Conservation (phyloP, 495 filamentous ascomycete genomes). For the Astrothelium macrocarpum region DNA sequence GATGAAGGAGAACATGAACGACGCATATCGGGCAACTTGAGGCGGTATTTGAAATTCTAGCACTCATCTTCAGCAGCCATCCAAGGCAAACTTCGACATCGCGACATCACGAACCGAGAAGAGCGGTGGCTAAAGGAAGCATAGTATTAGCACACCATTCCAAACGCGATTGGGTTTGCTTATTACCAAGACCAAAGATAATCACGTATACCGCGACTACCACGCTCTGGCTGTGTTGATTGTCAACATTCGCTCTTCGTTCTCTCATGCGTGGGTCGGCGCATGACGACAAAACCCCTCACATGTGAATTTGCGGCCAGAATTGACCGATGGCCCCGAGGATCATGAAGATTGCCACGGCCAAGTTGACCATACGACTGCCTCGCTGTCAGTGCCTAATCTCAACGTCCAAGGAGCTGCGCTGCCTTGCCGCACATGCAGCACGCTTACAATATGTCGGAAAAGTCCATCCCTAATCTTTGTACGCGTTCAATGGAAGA, state of each 20-base stretch:
- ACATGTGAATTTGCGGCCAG: slow-evolving; percentile 49
- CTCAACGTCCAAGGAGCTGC: neutral
- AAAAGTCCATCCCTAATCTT: slow-evolving; percentile 31
- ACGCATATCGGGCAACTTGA: slow-evolving; percentile 84
- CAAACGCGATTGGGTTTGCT: neutral
- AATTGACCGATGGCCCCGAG: slow-evolving; percentile 86
- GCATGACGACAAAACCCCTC: slow-evolving; percentile 26
- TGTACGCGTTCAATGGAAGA: neutral
- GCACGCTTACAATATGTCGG: slow-evolving; percentile 34
- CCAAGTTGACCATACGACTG: slow-evolving; percentile 91
- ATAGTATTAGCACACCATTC: slow-evolving; percentile 3
- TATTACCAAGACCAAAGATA: slow-evolving; percentile 77
- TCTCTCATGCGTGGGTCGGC: neutral
- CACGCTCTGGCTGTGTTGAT: slow-evolving; percentile 45
- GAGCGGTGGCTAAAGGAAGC: slow-evolving; percentile 42
- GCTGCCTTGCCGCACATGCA: neutral
- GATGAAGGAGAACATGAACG: slow-evolving; percentile 95
- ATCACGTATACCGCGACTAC: slow-evolving; percentile 81
- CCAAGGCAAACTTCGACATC: neutral
- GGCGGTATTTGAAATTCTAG: slow-evolving; percentile 89
- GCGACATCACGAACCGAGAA: slow-evolving; percentile 39
- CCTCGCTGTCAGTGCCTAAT: slow-evolving; percentile 22
- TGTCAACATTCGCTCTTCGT: neutral
- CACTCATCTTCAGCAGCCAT: slow-evolving; percentile 1
- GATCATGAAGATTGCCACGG: slow-evolving; percentile 77